Evolutionary conservation across 768 basidiomycete genomes (phyloP).

Genomic region (Tylopilus felleus): DNA sequence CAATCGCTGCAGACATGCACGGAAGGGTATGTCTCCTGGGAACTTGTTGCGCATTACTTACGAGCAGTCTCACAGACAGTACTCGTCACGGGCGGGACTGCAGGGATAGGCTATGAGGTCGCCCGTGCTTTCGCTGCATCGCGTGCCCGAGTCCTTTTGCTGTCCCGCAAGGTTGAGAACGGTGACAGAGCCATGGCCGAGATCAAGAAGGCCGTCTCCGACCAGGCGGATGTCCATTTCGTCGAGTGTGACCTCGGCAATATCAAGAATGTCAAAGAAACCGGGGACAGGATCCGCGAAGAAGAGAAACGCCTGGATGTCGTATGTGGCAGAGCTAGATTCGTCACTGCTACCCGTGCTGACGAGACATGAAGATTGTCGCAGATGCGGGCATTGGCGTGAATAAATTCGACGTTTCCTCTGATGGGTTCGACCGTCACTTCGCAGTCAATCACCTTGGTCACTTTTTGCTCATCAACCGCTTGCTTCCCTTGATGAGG

Average conservation of each 20-base stretch:
- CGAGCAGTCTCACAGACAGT: neutral
- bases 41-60: neutral
- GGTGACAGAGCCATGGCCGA: neutral
- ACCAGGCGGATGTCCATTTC: neutral
- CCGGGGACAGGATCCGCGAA: neutral
- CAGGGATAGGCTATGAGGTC: constrained; percentile 1
- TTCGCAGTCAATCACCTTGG: too few relatives aligned
- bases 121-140: neutral
- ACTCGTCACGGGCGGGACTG: neutral
- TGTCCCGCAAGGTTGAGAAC: neutral
- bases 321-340: neutral
- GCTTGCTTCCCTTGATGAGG: too few relatives aligned
- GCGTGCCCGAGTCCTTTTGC: neutral
- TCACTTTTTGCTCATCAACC: too few relatives aligned
- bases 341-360: too few relatives aligned
- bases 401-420: neutral
- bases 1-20: neutral
- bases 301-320: neutral
- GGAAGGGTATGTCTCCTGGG: neutral
- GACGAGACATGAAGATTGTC: neutral
- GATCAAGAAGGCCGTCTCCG: constrained; percentile 1
- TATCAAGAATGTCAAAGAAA: neutral
- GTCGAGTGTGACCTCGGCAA: neutral
- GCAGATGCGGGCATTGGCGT: neutral
- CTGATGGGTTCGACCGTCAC: neutral